Evolutionary conservation across 2,329 filamentous ascomycete genomes (phyloP).

Genomic region (Bipolaris oryzae): DNA sequence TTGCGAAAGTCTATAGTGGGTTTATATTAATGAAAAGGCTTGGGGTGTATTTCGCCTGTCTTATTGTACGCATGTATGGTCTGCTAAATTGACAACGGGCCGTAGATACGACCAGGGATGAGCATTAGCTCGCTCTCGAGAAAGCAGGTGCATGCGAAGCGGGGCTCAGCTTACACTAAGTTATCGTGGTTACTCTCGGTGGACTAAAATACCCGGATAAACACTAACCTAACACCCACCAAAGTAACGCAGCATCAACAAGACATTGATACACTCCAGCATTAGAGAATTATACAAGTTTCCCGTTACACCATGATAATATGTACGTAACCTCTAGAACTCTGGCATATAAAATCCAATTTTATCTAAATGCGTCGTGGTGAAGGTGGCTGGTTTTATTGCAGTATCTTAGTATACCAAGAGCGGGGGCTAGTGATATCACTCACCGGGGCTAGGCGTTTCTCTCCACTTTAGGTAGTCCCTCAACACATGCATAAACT

Average conservation of each 20-base stretch:
- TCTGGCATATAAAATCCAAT: no score
- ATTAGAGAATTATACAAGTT: no score
- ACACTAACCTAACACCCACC: no score
- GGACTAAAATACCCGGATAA: no score
- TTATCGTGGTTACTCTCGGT: not conserved
- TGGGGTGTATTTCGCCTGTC: not conserved
- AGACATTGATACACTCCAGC: no score
- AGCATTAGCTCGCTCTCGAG: not conserved
- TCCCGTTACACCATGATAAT: no score
- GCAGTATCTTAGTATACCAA: no score
- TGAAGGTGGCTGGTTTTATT: no score
- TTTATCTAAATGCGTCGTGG: no score
- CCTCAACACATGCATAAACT: not conserved
- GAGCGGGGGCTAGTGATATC: not conserved
- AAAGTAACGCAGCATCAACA: no score
- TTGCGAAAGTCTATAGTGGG: not conserved
- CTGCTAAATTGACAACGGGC: not conserved
- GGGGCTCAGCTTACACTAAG: slow-evolving; percentile 5
- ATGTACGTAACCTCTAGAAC: no score
- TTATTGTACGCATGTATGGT: not conserved
- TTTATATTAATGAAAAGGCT: not conserved
- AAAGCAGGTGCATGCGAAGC: not conserved
- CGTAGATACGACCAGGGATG: not conserved
- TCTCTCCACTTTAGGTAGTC: not conserved
- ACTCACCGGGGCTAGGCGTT: not conserved